Conservation (phyloP, 305 asterid species). For the Fraxinus dipetala region DNA sequence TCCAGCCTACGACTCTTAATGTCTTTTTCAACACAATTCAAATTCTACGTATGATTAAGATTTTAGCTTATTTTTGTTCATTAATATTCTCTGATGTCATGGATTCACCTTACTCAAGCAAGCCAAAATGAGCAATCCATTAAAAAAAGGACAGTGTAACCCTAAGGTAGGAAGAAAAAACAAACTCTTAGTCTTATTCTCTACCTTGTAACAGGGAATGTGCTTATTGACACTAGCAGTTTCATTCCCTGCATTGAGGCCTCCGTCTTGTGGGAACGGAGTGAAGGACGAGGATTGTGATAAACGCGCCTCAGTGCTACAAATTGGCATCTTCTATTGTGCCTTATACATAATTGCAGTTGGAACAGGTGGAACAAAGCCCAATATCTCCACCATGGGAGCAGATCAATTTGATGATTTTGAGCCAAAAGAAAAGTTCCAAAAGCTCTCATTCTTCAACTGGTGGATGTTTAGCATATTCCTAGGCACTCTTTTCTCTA, state of each 20-base stretch:
- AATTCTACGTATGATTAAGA: background rate
- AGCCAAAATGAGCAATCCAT: background rate
- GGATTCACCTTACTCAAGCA: background rate
- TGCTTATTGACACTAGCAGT: slow-evolving; percentile 49
- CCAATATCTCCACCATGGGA: slow-evolving; percentile 73
- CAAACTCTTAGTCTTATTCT: background rate
- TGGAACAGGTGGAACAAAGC: slow-evolving; percentile 74
- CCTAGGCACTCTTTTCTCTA: slow-evolving; percentile 61
- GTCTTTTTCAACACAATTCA: background rate
- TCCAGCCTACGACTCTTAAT: background rate
- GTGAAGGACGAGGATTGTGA: slow-evolving; percentile 34
- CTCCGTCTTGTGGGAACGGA: slow-evolving; percentile 51
- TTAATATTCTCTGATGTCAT: background rate
- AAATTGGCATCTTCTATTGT: slow-evolving; percentile 45
- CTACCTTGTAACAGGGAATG: slow-evolving; percentile 50
- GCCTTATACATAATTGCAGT: slow-evolving; percentile 60
- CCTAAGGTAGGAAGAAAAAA: background rate
- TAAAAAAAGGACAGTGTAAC: background rate
- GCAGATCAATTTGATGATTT: slow-evolving; percentile 68
- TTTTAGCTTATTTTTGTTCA: background rate
- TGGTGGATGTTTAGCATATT: slow-evolving; percentile 82
- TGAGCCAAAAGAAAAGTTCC: slow-evolving; percentile 51
- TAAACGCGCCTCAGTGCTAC: slow-evolving; percentile 43
- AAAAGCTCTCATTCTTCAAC: slow-evolving; percentile 65
- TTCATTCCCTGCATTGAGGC: slow-evolving; percentile 42